A percentile compares a stretch with the other conserved stretches of the same genome.
Evolutionary conservation across 306 rosid species (phyloP).

Genomic region (Corylus heterophylla): DNA sequence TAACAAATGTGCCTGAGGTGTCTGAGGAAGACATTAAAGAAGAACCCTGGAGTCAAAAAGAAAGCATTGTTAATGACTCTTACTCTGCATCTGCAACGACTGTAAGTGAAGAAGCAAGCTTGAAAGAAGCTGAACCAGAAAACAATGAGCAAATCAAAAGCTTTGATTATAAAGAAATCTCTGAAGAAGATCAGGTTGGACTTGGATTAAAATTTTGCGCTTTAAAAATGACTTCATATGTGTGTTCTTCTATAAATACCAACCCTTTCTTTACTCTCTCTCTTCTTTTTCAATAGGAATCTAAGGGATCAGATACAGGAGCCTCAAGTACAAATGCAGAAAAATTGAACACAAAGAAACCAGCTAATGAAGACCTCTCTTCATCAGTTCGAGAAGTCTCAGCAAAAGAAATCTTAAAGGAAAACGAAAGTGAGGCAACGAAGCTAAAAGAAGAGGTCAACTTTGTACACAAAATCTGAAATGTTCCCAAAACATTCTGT

Average conservation of each 20-base stretch:
- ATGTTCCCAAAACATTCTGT: conserved; percentile 3
- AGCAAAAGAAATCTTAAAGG: conserved; percentile 15
- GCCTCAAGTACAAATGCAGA: conserved; percentile 15
- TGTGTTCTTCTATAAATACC: neutral
- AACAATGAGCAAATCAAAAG: neutral
- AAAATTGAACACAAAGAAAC: conserved; percentile 16
- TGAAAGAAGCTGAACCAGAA: neutral
- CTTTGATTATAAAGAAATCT: neutral
- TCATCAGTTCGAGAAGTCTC: neutral
- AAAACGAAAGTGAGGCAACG: neutral
- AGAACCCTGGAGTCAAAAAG: conserved; percentile 5
- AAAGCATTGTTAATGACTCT: conserved; percentile 1
- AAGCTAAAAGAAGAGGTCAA: conserved; percentile 29
- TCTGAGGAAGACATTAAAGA: conserved; percentile 7
- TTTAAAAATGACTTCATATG: neutral
- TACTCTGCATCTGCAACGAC: neutral
- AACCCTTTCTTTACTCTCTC: neutral
- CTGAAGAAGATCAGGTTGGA: conserved; percentile 29
- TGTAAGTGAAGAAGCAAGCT: neutral
- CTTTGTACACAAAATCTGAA: neutral
- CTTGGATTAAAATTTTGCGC: neutral
- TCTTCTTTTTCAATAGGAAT: conserved; percentile 8
- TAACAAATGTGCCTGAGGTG: conserved; percentile 11
- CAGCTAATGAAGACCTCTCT: conserved; percentile 22
- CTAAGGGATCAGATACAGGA: neutral